phyloP scores from a whole-genome alignment of 2,329 filamentous ascomycete genomes.

The Thermomyces lanuginosus region DNA sequence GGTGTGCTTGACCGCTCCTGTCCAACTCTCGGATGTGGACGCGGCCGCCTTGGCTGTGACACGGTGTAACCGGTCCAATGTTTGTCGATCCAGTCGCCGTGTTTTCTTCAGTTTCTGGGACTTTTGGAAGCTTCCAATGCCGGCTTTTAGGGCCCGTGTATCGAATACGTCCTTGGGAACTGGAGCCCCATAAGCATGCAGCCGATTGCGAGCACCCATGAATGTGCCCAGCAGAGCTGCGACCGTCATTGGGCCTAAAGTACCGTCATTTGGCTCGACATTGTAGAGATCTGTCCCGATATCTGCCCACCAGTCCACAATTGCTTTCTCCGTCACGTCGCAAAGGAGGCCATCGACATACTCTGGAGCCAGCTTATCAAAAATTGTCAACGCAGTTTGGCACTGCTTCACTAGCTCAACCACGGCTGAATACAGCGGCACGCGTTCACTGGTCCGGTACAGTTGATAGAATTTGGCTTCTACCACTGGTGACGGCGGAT shows the following conservation, averaged over 20 bases:
- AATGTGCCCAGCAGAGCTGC: slow-evolving; percentile 73
- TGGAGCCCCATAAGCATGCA: slow-evolving; percentile 69
- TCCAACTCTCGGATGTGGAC: slow-evolving; percentile 76
- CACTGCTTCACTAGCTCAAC: slow-evolving; percentile 82
- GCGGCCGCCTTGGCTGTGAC: slow-evolving; percentile 83
- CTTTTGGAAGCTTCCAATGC: slow-evolving; percentile 79
- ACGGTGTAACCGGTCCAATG: slow-evolving; percentile 62
- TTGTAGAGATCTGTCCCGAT: slow-evolving; percentile 86
- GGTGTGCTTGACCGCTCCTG: slow-evolving; percentile 84
- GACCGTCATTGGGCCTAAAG: slow-evolving; percentile 81
- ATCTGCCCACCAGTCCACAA: slow-evolving; percentile 92
- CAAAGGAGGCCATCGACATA: slow-evolving; percentile 88
- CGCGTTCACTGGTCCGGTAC: slow-evolving; percentile 71
- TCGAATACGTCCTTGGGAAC: slow-evolving; percentile 89
- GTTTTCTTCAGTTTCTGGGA: slow-evolving; percentile 64
- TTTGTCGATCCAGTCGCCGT: slow-evolving; percentile 65
- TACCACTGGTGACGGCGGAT: slow-evolving; percentile 61
- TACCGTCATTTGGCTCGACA: slow-evolving; percentile 79
- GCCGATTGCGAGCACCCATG: slow-evolving; percentile 74
- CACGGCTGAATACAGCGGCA: slow-evolving; percentile 61
- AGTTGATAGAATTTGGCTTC: slow-evolving; percentile 83
- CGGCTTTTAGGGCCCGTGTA: slow-evolving; percentile 61
- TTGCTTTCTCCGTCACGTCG: slow-evolving; percentile 76
- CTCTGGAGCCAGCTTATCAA: slow-evolving; percentile 69
- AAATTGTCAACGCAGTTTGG: slow-evolving; percentile 74